Percentiles rank a stretch among this genome's conserved stretches.
Conservation (phyloP, 164 flowering plant species). For the Cinnamomum chago region DNA sequence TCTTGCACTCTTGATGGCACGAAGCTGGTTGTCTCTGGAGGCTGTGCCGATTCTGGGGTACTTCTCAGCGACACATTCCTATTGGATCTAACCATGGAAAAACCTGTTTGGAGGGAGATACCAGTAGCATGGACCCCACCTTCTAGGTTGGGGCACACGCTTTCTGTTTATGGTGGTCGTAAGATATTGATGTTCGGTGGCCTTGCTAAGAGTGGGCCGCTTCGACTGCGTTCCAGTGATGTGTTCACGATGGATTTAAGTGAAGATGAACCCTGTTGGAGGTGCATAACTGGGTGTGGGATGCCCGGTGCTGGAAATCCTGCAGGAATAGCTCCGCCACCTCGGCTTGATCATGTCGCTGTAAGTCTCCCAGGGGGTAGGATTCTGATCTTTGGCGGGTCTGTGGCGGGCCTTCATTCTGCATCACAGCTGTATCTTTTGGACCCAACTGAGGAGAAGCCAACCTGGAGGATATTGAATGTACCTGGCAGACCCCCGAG, state of each 20-base stretch:
- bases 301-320: constrained; percentile 96
- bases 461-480: constrained; percentile 88
- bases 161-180: constrained; percentile 82
- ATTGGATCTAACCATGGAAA: constrained; percentile 82
- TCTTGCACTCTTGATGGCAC: constrained; percentile 95
- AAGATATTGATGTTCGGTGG: constrained; percentile 95
- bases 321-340: constrained; percentile 83
- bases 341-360: constrained; percentile 91
- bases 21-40: constrained; percentile 86
- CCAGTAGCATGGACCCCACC: constrained; percentile 89
- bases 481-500: constrained; percentile 88
- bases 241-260: constrained; percentile 85
- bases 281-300: constrained; percentile 79
- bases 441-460: constrained; percentile 91
- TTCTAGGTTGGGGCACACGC: constrained; percentile 79
- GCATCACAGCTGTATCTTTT: constrained; percentile 81
- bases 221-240: constrained; percentile 83
- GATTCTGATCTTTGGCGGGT: constrained; percentile 87
- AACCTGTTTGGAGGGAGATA: constrained; percentile 88
- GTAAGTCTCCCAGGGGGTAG: constrained; percentile 91
- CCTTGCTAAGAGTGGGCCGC: constrained; percentile 86
- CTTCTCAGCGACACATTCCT: constrained; percentile 85
- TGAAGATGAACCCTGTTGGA: constrained; percentile 89
- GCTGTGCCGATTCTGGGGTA: constrained; percentile 94
- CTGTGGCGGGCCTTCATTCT: constrained; percentile 92